Percentiles rank a stretch among this genome's conserved stretches.
phyloP scores from a whole-genome alignment of 306 rosid species.

The Arachis hypogaea region DNA sequence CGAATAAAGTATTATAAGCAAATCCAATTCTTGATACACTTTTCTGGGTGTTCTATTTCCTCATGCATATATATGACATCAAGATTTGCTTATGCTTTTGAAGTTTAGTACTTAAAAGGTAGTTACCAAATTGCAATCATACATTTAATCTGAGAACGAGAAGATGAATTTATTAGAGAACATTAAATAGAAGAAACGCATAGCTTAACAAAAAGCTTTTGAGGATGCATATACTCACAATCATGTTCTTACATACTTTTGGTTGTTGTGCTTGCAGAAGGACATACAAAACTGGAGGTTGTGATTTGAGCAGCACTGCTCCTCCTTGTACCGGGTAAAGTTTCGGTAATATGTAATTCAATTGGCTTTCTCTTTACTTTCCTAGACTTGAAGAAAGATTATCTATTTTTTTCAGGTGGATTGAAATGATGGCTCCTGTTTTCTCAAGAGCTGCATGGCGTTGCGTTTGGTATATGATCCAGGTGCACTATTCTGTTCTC shows the following conservation, averaged over 20 bases:
- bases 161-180: background rate
- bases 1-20: background rate
- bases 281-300: slow-evolving; percentile 65
- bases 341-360: slow-evolving; percentile 6
- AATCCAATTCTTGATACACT: background rate
- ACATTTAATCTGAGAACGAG: background rate
- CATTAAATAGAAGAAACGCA: background rate
- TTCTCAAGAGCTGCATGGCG: slow-evolving; percentile 92
- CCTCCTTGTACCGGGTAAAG: slow-evolving; percentile 98
- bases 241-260: slow-evolving; percentile 30
- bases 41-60: slow-evolving; percentile 1
- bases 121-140: slow-evolving; percentile 5
- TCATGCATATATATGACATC: background rate
- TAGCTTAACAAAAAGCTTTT: background rate
- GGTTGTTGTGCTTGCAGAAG: slow-evolving; percentile 62
- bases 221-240: slow-evolving; percentile 13
- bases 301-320: slow-evolving; percentile 63
- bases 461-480: slow-evolving; percentile 94
- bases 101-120: background rate
- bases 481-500: slow-evolving; percentile 52
- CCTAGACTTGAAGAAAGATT: slow-evolving; percentile 34
- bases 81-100: slow-evolving; percentile 4
- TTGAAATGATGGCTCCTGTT: slow-evolving; percentile 99
- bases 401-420: slow-evolving; percentile 73
- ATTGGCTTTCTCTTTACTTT: slow-evolving; percentile 17